phyloP scores from a whole-genome alignment of 2,329 filamentous ascomycete genomes.

The Triangularia verruculosa region DNA sequence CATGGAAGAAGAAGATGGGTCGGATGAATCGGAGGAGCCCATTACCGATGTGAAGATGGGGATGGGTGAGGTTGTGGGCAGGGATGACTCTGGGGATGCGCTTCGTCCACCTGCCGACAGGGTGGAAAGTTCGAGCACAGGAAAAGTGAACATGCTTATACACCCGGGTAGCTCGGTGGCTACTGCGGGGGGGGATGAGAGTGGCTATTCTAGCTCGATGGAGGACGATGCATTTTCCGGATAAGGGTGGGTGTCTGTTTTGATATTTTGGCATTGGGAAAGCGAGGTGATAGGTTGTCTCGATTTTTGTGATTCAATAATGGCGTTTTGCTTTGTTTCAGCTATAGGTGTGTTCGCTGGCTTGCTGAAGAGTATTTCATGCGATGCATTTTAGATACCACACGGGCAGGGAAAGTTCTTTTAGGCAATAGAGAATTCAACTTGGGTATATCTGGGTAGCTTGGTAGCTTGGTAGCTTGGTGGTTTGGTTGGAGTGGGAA shows the following conservation, averaged over 20 bases:
- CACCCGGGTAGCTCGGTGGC: constrained; percentile 39
- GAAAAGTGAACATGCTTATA: not conserved
- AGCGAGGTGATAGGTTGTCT: not conserved
- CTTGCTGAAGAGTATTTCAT: not conserved
- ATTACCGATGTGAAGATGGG: constrained; percentile 20
- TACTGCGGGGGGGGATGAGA: constrained; percentile 40
- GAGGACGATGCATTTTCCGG: constrained; percentile 28
- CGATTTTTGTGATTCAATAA: not conserved
- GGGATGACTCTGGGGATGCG: not conserved
- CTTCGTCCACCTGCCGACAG: not conserved
- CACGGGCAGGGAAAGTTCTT: not conserved
- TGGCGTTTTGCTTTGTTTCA: not conserved
- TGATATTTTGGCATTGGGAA: not conserved
- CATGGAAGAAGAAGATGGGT: too few relatives aligned
- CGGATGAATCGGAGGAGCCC: constrained; percentile 42
- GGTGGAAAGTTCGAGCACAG: not conserved
- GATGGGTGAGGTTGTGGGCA: not conserved
- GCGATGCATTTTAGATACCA: not conserved
- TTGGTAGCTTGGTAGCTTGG: too few relatives aligned
- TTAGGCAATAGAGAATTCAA: not conserved
- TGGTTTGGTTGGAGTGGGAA: too few relatives aligned
- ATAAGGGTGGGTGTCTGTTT: not conserved
- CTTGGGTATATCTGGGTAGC: not conserved
- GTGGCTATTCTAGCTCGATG: constrained; percentile 38
- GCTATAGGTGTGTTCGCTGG: too few relatives aligned